Percentiles rank a stretch among this genome's conserved stretches.
Evolutionary conservation across 192 early-diverging fungal genomes (phyloP).

Genomic region (Coemansia biformis): DNA sequence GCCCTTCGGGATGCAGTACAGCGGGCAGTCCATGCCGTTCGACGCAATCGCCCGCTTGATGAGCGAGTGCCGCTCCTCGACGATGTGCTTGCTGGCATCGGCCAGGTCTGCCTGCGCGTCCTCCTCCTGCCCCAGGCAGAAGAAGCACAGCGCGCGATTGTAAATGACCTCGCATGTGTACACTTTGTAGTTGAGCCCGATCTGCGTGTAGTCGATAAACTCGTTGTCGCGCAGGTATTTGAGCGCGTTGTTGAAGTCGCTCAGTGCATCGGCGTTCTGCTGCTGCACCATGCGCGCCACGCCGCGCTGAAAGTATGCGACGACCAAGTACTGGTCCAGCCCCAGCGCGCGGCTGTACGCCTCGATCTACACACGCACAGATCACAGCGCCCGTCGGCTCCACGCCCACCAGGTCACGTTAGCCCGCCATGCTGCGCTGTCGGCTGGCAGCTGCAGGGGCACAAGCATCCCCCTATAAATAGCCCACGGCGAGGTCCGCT

Average conservation of each 20-base stretch:
- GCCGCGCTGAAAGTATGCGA: constrained; percentile 90
- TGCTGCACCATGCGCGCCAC: constrained; percentile 72
- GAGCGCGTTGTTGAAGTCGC: constrained; percentile 77
- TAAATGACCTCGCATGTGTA: constrained; percentile 85
- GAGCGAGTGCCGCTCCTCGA: constrained; percentile 62
- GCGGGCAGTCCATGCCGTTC: constrained; percentile 58
- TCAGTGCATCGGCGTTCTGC: constrained; percentile 63
- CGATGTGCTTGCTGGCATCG: constrained; percentile 50
- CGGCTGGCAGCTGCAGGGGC: too few species aligned
- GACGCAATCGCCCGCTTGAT: constrained; percentile 60
- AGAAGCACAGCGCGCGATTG: constrained; percentile 81
- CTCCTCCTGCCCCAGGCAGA: constrained; percentile 67
- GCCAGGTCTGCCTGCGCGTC: constrained; percentile 65
- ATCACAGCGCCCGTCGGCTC: too few species aligned
- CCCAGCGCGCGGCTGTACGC: constrained; percentile 69
- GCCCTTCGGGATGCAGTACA: constrained; percentile 74
- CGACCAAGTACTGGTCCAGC: constrained; percentile 82
- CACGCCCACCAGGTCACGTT: too few species aligned
- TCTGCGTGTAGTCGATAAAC: constrained; percentile 91
- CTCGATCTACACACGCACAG: constrained; percentile 59
- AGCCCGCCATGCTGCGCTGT: too few species aligned
- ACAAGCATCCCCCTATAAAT: too few species aligned
- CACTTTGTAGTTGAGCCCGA: constrained; percentile 87
- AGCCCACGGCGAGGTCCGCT: too few species aligned
- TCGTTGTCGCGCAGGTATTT: constrained; percentile 76